These are phyloP conservation scores for Fusarium tupiense DNA, from an alignment of 2,329 filamentous ascomycete genomes.

Conservation along the genomic window DNA sequence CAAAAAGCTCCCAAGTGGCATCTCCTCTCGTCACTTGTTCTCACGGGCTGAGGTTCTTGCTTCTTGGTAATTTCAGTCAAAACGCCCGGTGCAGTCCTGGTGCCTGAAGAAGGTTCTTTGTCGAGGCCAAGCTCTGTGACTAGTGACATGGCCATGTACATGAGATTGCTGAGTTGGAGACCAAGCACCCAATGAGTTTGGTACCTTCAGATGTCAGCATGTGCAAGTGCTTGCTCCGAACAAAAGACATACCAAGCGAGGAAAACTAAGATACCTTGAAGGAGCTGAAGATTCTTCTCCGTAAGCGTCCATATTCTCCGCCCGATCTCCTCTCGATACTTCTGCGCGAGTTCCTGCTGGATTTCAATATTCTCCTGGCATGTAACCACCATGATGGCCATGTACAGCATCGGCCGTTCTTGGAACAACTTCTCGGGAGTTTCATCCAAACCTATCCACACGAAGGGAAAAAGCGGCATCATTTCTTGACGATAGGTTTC, in stretches of 20 bases:
- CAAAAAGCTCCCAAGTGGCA: constrained; percentile 17
- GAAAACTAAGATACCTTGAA: constrained; percentile 1
- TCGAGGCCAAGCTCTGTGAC: constrained; percentile 2
- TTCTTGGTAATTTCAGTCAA: neutral
- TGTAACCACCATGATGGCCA: constrained; percentile 15
- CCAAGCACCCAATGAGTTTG: constrained; percentile 10
- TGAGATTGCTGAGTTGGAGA: constrained; percentile 5
- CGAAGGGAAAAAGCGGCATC: constrained; percentile 16
- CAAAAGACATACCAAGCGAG: neutral
- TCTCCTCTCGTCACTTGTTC: neutral
- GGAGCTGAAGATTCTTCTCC: constrained; percentile 6
- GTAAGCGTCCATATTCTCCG: constrained; percentile 3
- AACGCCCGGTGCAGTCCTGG: neutral
- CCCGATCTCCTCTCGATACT: constrained; percentile 9
- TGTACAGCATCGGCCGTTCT: constrained; percentile 8
- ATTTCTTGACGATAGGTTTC: constrained; percentile 6
- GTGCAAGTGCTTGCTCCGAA: fast-evolving
- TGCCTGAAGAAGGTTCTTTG: neutral
- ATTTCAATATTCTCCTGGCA: constrained; percentile 6
- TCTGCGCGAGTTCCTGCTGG: constrained; percentile 6
- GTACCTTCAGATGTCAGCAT: neutral
- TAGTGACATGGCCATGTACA: constrained; percentile 15
- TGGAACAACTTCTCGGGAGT: neutral
- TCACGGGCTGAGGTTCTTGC: neutral
- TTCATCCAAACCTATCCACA: neutral